phyloP scores from a whole-genome alignment of 257 asterid genomes.

The Paulownia fortunei region DNA sequence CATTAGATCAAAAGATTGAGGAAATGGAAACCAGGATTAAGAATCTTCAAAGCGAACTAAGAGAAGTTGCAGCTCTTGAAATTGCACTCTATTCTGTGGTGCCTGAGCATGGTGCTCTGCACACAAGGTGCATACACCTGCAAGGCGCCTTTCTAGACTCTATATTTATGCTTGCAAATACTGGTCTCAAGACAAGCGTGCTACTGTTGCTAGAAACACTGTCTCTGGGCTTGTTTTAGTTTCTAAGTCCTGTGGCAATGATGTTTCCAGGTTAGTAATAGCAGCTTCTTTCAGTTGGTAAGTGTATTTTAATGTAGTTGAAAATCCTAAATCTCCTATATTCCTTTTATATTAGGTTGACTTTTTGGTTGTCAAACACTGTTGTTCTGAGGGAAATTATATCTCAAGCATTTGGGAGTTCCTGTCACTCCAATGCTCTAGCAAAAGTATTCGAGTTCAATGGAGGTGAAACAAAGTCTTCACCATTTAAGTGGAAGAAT shows the following conservation, averaged over 20 bases:
- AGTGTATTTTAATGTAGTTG: constrained; percentile 28
- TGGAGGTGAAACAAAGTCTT: constrained; percentile 46
- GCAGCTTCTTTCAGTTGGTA: constrained; percentile 26
- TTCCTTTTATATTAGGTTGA: constrained; percentile 59
- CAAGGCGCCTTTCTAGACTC: constrained; percentile 88
- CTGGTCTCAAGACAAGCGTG: constrained; percentile 81
- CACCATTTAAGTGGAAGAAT: constrained; percentile 46
- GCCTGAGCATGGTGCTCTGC: constrained; percentile 95
- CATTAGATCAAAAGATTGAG: constrained; percentile 56
- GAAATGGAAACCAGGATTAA: constrained; percentile 86
- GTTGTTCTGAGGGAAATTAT: constrained; percentile 86
- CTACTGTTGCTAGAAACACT: constrained; percentile 83
- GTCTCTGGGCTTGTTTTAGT: constrained; percentile 85
- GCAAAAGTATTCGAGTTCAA: constrained; percentile 48
- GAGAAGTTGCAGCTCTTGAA: constrained; percentile 97
- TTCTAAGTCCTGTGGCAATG: constrained; percentile 91
- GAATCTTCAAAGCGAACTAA: constrained; percentile 82
- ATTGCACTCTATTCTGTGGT: constrained; percentile 88
- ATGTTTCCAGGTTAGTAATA: constrained; percentile 77
- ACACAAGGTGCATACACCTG: constrained; percentile 96
- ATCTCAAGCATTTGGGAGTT: constrained; percentile 81
- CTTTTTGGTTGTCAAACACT: constrained; percentile 90
- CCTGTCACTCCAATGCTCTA: constrained; percentile 63
- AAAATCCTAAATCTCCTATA: constrained; percentile 20
- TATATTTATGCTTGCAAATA: constrained; percentile 83